Conservation (phyloP, 2,329 filamentous ascomycete species). For the Fulvia fulva region DNA sequence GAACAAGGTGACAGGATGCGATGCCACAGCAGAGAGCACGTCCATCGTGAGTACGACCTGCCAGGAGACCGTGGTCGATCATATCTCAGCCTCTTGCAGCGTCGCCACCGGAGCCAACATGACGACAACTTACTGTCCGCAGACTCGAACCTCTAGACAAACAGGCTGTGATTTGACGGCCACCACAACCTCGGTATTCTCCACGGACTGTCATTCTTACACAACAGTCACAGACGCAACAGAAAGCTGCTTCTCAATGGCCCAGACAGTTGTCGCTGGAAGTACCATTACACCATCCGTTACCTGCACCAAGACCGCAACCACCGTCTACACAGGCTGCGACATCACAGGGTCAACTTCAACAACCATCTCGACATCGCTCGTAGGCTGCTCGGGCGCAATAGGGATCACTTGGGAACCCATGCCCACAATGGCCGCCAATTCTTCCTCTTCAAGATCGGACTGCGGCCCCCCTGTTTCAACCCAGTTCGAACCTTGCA, state of each 20-base stretch:
- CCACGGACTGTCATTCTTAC: slow-evolving; percentile 6
- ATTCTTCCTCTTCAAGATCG: background rate
- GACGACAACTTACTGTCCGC: slow-evolving; percentile 4
- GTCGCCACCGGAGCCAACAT: slow-evolving; percentile 11
- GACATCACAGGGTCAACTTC: slow-evolving; percentile 14
- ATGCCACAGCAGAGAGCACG: slow-evolving; percentile 4
- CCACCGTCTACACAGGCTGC: slow-evolving; percentile 12
- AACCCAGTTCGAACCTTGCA: background rate
- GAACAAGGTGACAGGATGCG: background rate
- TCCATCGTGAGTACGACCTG: slow-evolving; percentile 8
- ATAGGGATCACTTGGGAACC: slow-evolving; percentile 1
- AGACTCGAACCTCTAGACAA: slow-evolving; percentile 1
- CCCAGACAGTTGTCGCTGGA: background rate
- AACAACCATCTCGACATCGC: slow-evolving; percentile 3
- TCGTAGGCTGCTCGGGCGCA: background rate
- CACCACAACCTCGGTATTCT: slow-evolving; percentile 7
- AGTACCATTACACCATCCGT: slow-evolving; percentile 1
- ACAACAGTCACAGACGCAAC: slow-evolving; percentile 13
- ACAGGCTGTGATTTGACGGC: slow-evolving; percentile 14
- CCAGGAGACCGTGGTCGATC: background rate
- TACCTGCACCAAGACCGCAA: slow-evolving; percentile 12
- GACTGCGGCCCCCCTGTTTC: slow-evolving; percentile 1
- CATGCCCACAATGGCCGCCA: background rate
- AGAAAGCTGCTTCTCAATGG: slow-evolving; percentile 8
- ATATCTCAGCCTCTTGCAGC: background rate